phyloP scores from a whole-genome alignment of 1,284 basidiomycete genomes.

The Agroathelia rolfsii region DNA sequence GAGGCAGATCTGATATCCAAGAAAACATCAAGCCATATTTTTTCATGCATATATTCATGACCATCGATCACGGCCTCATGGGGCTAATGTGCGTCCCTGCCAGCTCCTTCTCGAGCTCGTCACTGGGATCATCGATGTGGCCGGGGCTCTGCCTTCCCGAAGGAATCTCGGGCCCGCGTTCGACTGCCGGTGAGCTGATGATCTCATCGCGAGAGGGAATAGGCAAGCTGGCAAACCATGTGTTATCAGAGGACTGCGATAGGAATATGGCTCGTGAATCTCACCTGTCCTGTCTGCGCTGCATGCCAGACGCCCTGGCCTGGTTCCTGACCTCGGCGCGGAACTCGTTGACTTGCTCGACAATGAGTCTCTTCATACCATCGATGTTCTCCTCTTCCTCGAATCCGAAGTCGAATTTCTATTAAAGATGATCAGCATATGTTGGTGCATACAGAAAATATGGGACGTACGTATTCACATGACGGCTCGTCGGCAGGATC shows the following conservation, averaged over 20 bases:
- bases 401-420: conserved; percentile 97
- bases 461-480: conserved; percentile 52
- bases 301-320: conserved; percentile 57
- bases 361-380: conserved; percentile 94
- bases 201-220: conserved; percentile 75
- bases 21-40: conserved; percentile 1
- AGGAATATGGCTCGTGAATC: conserved; percentile 11
- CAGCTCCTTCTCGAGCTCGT: conserved; percentile 78
- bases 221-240: conserved; percentile 60
- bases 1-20: background rate
- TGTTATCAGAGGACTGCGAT: background rate
- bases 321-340: conserved; percentile 76
- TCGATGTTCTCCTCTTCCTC: conserved; percentile 95
- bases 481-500: conserved; percentile 87
- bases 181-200: conserved; percentile 61
- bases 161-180: conserved; percentile 42
- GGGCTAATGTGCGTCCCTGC: conserved; percentile 52
- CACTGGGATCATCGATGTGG: conserved; percentile 80
- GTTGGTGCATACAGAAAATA: conserved; percentile 11
- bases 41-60: background rate
- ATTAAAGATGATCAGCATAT: conserved; percentile 8
- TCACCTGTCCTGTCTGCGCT: conserved; percentile 66
- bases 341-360: conserved; percentile 89
- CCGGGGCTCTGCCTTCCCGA: conserved; percentile 37
- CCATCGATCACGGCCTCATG: conserved; percentile 19